These are phyloP conservation scores for Cercospora sp. DNA, from an alignment of 2,329 filamentous ascomycete genomes.

Conservation along the genomic window DNA sequence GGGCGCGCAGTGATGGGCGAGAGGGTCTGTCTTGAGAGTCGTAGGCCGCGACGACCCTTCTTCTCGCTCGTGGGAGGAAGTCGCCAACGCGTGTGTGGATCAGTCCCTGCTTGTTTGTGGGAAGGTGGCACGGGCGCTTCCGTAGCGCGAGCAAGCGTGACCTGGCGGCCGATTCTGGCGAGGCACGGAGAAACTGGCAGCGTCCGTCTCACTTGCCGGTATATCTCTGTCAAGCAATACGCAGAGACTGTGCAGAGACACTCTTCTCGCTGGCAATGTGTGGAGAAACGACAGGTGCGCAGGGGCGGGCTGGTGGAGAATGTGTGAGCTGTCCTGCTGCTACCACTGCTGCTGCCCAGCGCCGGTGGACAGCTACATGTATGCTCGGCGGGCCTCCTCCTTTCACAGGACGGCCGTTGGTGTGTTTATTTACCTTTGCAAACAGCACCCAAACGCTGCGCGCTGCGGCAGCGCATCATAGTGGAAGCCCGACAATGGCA, in stretches of 20 bases:
- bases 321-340: constrained; percentile 9
- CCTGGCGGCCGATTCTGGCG: neutral
- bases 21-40: neutral
- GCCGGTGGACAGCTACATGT: neutral
- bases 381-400: neutral
- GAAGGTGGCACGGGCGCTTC: neutral
- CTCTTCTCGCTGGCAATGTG: neutral
- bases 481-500: neutral
- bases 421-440: constrained; percentile 10
- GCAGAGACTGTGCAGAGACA: neutral
- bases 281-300: neutral
- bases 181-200: neutral
- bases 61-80: neutral
- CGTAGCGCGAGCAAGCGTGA: neutral
- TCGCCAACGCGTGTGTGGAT: constrained; percentile 3
- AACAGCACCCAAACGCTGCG: constrained; percentile 9
- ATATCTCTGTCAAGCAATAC: neutral
- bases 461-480: constrained; percentile 5
- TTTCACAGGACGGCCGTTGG: constrained; percentile 10
- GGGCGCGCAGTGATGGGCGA: constrained; percentile 12
- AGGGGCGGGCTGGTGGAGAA: constrained; percentile 9
- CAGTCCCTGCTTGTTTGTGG: constrained; percentile 4
- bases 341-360: neutral
- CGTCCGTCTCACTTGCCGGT: neutral
- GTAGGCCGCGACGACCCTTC: constrained; percentile 1